Evolutionary conservation across 2,329 filamentous ascomycete species (phyloP), one percentile per base, ranked within the genome.

Genomic region (Beauveria sp.): DNA sequence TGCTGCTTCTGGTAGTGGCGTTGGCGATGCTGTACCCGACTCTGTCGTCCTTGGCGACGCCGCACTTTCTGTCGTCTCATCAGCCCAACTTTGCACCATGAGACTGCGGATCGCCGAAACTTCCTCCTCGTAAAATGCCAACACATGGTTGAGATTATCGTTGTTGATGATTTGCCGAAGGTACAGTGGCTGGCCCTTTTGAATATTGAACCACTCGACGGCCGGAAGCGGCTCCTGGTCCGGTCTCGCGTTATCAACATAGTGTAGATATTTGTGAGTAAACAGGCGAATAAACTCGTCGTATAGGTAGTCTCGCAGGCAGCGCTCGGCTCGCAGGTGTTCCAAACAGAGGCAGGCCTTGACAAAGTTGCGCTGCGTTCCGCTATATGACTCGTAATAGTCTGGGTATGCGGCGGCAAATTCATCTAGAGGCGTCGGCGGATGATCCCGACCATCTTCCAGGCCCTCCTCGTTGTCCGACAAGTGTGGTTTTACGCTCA

Each of bases 211-310:
- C 74, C 77, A 83, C 28, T 78, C 68, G 3, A 78, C 67, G 2
- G 75, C 75, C 3, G 73, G 69, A 9, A 77, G 70, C 0, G 72
- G 64, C 24, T 71, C 66, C 24, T 67, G 66, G 2, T 63, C 64
- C 3, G 63, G 62, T 6, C 68, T 66, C 1, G 68, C 61, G 3
- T 66, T 65, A 2, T 66, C 59, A 26, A 78, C 72, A 59, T 83
- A 82, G 0, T 66, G 63, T 7, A 75, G 63, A 63, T 76, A 84
- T 1, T 75, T 72, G 1, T 67, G 67, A 2, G 75, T 71, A 55
- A 78, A 83, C 2, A 70, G 67, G 8, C 76, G 70, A 34, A 84
- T 76, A 57, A 83, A 81, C 59, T 84, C 82, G 64, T 84, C 82
- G 62, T 77, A 84, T 0, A 82, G 66, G 58, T 71, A 80, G 26